phyloP scores from a whole-genome alignment of 495 filamentous ascomycete genomes.

The Trichoderma erinaceum region DNA sequence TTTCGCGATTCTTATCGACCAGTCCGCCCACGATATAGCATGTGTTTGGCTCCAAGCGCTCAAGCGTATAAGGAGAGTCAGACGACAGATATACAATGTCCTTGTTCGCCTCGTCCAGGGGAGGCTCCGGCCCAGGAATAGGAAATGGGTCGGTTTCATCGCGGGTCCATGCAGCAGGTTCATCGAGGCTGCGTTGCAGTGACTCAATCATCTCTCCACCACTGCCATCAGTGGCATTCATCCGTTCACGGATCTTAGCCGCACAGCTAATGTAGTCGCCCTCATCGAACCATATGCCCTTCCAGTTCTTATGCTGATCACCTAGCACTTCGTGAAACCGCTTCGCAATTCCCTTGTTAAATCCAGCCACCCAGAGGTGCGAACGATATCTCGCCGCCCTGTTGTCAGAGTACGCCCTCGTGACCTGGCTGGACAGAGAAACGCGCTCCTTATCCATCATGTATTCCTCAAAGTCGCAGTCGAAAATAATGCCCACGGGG shows the following conservation, averaged over 20 bases:
- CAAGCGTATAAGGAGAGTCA: conserved; percentile 76
- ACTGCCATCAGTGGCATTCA: conserved; percentile 38
- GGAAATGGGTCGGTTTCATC: conserved; percentile 21
- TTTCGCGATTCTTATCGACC: conserved; percentile 92
- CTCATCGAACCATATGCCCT: conserved; percentile 60
- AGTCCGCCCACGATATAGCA: conserved; percentile 92
- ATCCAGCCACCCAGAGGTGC: conserved; percentile 69
- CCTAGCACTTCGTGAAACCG: conserved; percentile 69
- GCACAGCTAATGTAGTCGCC: conserved; percentile 64
- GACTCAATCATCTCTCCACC: conserved; percentile 51
- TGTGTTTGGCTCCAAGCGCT: conserved; percentile 71
- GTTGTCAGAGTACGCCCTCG: conserved; percentile 84
- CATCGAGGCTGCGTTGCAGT: conserved; percentile 39
- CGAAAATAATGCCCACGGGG: conserved; percentile 74
- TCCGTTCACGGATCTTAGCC: conserved; percentile 51
- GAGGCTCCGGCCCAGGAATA: conserved; percentile 25
- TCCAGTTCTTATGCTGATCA: conserved; percentile 71
- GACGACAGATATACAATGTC: conserved; percentile 77
- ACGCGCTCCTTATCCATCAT: conserved; percentile 81
- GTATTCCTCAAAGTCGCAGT: conserved; percentile 85
- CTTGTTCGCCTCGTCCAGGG: conserved; percentile 33
- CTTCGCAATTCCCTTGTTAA: conserved; percentile 65
- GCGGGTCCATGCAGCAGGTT: conserved; percentile 22
- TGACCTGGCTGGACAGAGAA: conserved; percentile 76
- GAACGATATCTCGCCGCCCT: conserved; percentile 54